Conservation (phyloP, 2,329 filamentous ascomycete genomes). For the Chrysoporthe cubensis region DNA sequence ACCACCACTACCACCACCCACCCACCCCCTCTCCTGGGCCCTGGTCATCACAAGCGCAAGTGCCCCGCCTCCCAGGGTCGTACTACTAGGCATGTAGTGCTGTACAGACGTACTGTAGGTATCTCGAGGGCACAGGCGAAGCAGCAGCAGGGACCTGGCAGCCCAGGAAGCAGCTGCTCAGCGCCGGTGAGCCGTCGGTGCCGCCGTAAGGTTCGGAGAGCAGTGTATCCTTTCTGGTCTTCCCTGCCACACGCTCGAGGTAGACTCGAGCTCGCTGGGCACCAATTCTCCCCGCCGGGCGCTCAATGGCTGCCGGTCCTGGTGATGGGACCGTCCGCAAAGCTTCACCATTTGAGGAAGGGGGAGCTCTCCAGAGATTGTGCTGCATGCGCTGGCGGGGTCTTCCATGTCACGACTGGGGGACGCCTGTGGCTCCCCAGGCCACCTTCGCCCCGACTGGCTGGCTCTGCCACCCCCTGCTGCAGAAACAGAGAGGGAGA, state of each 20-base stretch:
- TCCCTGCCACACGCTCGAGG: neutral
- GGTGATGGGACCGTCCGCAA: constrained; percentile 3
- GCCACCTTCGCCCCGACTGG: constrained; percentile 26
- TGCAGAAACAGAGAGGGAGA: neutral
- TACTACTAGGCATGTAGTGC: too few species aligned
- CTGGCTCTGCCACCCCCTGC: constrained; percentile 13
- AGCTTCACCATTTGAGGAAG: constrained; percentile 15
- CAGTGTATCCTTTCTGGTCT: neutral
- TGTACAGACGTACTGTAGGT: too few species aligned
- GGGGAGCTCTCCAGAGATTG: constrained; percentile 7
- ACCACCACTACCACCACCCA: too few species aligned
- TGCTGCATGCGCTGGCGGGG: constrained; percentile 26
- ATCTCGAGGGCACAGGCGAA: neutral
- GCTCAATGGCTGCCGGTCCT: constrained; percentile 8
- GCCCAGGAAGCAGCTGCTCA: neutral
- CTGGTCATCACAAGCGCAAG: neutral
- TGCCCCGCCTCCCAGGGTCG: constrained; percentile 1
- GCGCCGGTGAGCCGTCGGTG: neutral
- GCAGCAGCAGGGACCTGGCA: neutral
- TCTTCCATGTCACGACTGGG: constrained; percentile 25
- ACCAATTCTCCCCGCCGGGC: neutral
- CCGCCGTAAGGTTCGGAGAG: neutral
- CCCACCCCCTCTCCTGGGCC: too few species aligned
- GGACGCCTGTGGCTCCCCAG: neutral
- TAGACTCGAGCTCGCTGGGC: too few species aligned